phyloP scores from a whole-genome alignment of 2,329 filamentous ascomycete genomes.

The Colletotrichum sp. region DNA sequence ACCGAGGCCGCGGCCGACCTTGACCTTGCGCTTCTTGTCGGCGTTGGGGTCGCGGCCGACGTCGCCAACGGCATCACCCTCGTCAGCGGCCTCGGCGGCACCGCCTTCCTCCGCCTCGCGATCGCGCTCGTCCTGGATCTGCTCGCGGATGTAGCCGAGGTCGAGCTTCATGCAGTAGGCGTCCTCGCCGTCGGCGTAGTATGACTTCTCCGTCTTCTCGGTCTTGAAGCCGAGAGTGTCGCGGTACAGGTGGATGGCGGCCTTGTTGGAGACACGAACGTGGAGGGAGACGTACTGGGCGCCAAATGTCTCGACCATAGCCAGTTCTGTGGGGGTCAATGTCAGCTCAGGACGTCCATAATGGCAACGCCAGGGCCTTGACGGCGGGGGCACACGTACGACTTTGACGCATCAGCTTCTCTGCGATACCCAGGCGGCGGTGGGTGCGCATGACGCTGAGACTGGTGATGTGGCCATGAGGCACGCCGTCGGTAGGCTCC shows the following conservation, averaged over 20 bases:
- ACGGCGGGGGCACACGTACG: constrained; percentile 62
- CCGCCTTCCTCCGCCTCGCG: constrained; percentile 46
- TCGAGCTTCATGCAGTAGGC: constrained; percentile 94
- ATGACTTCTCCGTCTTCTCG: constrained; percentile 85
- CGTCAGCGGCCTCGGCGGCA: constrained; percentile 49
- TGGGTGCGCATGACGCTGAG: constrained; percentile 97
- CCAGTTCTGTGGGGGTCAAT: constrained; percentile 63
- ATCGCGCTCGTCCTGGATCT: constrained; percentile 48
- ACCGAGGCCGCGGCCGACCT: constrained; percentile 80
- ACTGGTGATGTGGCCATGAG: constrained; percentile 95
- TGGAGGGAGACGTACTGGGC: constrained; percentile 95
- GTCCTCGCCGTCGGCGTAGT: constrained; percentile 98
- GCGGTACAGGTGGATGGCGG: constrained; percentile 90
- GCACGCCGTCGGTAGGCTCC: constrained; percentile 87
- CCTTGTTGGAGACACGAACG: constrained; percentile 91
- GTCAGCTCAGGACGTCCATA: background rate
- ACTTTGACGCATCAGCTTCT: constrained; percentile 96
- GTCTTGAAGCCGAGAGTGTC: constrained; percentile 89
- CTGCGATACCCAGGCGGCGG: constrained; percentile 85
- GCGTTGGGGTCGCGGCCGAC: constrained; percentile 57
- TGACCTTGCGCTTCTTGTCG: constrained; percentile 79
- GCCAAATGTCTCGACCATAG: constrained; percentile 94
- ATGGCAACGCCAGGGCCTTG: background rate
- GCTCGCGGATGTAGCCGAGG: constrained; percentile 64
- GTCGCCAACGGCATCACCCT: constrained; percentile 75